Percentiles rank a stretch among this genome's conserved stretches.
phyloP scores from a whole-genome alignment of 2,329 filamentous ascomycete genomes.

The Ophiostoma sp. region DNA sequence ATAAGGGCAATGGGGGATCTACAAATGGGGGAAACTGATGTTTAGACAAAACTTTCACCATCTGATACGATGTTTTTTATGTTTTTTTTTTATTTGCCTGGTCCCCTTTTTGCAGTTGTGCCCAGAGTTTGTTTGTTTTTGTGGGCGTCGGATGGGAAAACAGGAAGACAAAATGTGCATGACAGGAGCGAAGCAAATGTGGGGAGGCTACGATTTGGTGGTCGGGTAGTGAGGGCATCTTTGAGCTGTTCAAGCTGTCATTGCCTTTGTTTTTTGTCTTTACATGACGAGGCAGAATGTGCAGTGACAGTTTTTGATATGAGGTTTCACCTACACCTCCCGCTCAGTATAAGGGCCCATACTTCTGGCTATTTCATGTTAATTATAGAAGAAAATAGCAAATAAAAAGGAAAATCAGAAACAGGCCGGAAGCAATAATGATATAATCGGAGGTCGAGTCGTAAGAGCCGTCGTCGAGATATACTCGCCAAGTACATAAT shows the following conservation, averaged over 20 bases:
- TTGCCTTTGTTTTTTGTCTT: not conserved
- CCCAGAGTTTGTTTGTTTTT: not conserved
- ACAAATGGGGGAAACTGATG: not conserved
- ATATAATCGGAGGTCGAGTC: not conserved
- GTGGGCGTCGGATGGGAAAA: not conserved
- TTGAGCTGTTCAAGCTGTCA: not conserved
- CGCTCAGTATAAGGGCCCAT: not conserved
- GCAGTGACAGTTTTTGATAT: not conserved
- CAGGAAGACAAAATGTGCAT: not conserved
- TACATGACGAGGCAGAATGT: not conserved
- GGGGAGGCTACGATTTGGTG: not conserved
- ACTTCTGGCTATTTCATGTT: not conserved
- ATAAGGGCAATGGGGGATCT: not conserved
- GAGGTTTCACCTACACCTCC: not conserved
- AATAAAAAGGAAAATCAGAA: not conserved
- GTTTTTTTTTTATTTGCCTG: not conserved
- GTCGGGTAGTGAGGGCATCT: too few relatives aligned
- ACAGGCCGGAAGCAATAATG: not conserved
- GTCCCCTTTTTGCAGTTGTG: slow-evolving; percentile 4
- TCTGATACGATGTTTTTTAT: slow-evolving; percentile 12
- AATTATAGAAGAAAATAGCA: not conserved
- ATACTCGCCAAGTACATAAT: not conserved
- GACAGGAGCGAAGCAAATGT: not conserved
- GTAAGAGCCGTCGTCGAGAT: not conserved
- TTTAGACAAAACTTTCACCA: slow-evolving; percentile 24